Conservation (phyloP, 2,329 filamentous ascomycete species). For the Ascochyta viciae-villosae region DNA sequence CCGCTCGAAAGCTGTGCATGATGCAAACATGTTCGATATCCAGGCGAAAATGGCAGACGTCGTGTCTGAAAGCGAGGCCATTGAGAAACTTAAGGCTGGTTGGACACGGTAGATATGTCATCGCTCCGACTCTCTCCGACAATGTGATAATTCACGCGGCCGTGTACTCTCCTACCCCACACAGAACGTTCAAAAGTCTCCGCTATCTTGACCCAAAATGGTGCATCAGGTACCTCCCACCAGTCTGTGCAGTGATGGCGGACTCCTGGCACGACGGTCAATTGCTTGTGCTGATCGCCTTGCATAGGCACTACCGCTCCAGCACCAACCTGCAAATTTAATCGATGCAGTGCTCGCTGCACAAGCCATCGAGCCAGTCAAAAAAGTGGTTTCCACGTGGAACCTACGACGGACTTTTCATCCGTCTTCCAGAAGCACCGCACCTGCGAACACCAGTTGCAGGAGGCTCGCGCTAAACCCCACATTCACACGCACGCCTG, state of each 20-base stretch:
- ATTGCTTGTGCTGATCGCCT: not conserved
- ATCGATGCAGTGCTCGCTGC: not conserved
- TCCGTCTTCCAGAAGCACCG: not conserved
- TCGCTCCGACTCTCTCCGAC: slow-evolving; percentile 12
- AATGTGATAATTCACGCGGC: slow-evolving; percentile 1
- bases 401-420: not conserved
- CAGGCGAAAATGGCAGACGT: slow-evolving; percentile 58
- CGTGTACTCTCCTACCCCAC: slow-evolving; percentile 3
- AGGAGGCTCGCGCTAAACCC: not conserved
- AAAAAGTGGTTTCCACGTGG: not conserved
- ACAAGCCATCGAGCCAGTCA: not conserved
- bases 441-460: slow-evolving; percentile 5
- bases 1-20: slow-evolving; percentile 53
- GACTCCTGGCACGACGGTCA: not conserved
- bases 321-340: not conserved
- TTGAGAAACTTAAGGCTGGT: slow-evolving; percentile 48
- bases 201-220: not conserved
- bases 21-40: slow-evolving; percentile 56
- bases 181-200: not conserved
- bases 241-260: not conserved
- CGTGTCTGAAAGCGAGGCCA: slow-evolving; percentile 52
- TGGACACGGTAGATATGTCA: slow-evolving; percentile 35
- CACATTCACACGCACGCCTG: slow-evolving; percentile 1
- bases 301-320: not conserved
- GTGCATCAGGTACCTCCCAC: not conserved